Percentiles rank a stretch among this genome's conserved stretches.
These are phyloP conservation scores for Xanthoceras sorbifolium DNA, from an alignment of 345 rosid species.

Conservation along the genomic window DNA sequence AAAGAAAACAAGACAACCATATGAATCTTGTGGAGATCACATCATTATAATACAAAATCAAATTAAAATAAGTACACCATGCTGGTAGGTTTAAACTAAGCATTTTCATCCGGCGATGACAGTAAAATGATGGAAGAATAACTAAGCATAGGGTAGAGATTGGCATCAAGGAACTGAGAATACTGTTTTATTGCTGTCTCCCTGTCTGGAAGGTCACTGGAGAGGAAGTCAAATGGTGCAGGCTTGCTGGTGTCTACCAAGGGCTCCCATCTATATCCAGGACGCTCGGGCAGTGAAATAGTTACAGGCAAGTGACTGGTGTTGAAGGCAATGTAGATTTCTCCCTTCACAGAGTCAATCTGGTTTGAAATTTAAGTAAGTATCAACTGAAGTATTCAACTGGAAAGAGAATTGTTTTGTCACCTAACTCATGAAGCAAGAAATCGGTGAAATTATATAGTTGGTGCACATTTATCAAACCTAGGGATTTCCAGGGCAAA, in stretches of 20 bases:
- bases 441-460: too few species aligned
- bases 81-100: neutral
- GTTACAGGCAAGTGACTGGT: conserved; percentile 67
- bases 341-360: conserved; percentile 75
- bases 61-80: neutral
- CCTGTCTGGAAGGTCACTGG: conserved; percentile 59
- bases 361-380: conserved; percentile 31
- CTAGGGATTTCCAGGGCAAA: too few species aligned
- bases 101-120: conserved; percentile 42
- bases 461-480: too few species aligned
- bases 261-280: conserved; percentile 85
- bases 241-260: conserved; percentile 87
- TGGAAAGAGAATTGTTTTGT: neutral
- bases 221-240: conserved; percentile 75
- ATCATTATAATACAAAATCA: neutral
- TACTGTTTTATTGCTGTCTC: conserved; percentile 63
- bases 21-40: neutral
- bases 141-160: conserved; percentile 85
- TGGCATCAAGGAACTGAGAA: conserved; percentile 73
- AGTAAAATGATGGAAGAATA: conserved; percentile 80
- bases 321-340: conserved; percentile 85
- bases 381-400: neutral
- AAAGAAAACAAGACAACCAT: neutral
- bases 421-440: neutral
- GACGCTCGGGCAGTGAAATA: conserved; percentile 71